Base-by-base conservation (phyloP, 2,329 filamentous ascomycete species). In the Fusarium tupiense region DNA sequence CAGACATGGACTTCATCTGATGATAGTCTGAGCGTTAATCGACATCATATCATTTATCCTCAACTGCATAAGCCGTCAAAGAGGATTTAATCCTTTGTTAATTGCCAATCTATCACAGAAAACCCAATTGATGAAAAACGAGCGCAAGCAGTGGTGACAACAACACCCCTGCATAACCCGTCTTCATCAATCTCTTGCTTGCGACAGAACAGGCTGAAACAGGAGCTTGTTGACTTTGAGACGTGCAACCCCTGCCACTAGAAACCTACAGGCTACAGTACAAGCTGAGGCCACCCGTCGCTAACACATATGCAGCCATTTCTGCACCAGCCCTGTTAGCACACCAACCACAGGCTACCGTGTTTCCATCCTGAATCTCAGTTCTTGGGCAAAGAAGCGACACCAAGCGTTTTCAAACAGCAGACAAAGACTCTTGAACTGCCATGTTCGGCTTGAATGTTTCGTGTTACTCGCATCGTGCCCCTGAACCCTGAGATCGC, bases 161-260 rank as follows among this genome's bases (percentile, higher is more conserved):
- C 43, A 16, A 16, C 59, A 56, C 71, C 71, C 72, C 60, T 74
- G 68, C 72, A 75, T 72, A 50, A 58, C 68, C 68, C 29, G 38
- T 72, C 53, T 46, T 72, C 43, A 69, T 65, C 64, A 50, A 61
- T 53, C 38, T 64, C 65, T 60, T 73, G 68, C 72, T 60, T 71
- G 68, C 72, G 64, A 75, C 72, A 69, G 57, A 60, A 75, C 72
- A 69, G 57, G 64, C 72, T 74, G 72, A 74, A 74, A 74, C 72
- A 75, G 68, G 64, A 74, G 63, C 53, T 57, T 40, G 52, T 57
- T 40, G 52, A 44, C 50, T 68, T 57, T 31, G 68, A 74, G 63
- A 73, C 68, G 50, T 67, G 66, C n/a, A 33, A n/a, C 63, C 71
- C 72, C 44, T 72, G 63, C 59, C 44, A 22, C 35, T 53, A 37